Base-by-base conservation (phyloP, 331 rosid genomes). In the Pyrus hybrid region DNA sequence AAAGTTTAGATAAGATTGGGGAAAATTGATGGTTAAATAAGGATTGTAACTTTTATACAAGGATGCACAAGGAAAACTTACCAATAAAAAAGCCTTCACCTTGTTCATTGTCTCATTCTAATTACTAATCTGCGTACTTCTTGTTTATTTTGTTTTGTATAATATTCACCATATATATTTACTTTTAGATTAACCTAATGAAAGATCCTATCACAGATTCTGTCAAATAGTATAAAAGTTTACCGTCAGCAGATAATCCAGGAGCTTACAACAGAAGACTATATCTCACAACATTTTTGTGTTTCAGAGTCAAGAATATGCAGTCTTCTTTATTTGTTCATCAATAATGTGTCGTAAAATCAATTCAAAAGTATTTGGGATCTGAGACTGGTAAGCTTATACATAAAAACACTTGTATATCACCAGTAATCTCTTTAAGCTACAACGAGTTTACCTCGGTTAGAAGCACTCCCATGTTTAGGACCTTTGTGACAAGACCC, bases 391-490 rank as follows among this genome's bases (percentile, higher is more conserved):
- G 11, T 3, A 16, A 9, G 13, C 16, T 12, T 32, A 28, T 45
- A 64, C 29, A 63, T 33, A 72, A 65, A 18, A 18, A 47, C 14
- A 64, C 7, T 13, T 72, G 53, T n/a, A 49, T 16, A 41, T 8
- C 56, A 76, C 65, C 60, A 45, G 47, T 35, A 76, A 77, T 53
- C 71, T 1, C 63, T 16, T 35, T 14, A 30, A 70, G 64, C 29
- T 70, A 72, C 66, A 70, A 22, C 54, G 62, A 58, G 8, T 18
- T 83, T 78, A 93, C 97, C 97, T 94, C 97, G 43, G 97, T 88
- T 74, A 94, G 83, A 74, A 94, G 95, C 86, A 94, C 90, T 72
- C 98, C 97, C 85, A 86, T 79, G 71, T 89, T 87, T 12, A 91
- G 90, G 21, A 83, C 93, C 85, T 87, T 83, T 43, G 80, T 81